Base-by-base conservation (phyloP, 2,329 filamentous ascomycete species). In the Fusarium protoensiforme region DNA sequence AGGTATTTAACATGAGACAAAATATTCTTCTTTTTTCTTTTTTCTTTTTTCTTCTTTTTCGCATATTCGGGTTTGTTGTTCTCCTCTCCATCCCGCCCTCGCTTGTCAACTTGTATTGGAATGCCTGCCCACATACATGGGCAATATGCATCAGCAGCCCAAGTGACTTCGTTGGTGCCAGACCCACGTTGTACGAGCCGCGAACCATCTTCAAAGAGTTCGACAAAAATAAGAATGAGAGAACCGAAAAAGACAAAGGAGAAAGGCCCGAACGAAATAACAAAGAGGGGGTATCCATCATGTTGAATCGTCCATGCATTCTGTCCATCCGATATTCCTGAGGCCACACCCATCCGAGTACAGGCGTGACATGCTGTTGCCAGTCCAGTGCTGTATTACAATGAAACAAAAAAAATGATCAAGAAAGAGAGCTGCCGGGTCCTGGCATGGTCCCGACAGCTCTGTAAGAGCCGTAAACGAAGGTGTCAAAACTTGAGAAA, bases 261-360 rank as follows among this genome's bases (percentile, higher is more conserved):
- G 43, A 67, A 69, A 71, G 67, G 64, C 48, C 61, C 63, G 77
- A 77, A 78, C 67, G 60, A 74, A 71, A 69, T 61, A 76, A 70
- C 67, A 59, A 80, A 76, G 69, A 78, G 76, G 78, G 83, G 83
- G 83, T 84, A 85, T 85, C 83, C 83, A 80, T 85, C 83, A 76
- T 83, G 77, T 81, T 80, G 78, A 82, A 80, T 84, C 83, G 78
- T 84, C 81, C 83, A 84, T 83, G 76, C 83, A 83, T 83, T 84
- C 82, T 83, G 79, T 78, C 81, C 81, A 75, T 82, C 77, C 79
- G 75, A 76, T 78, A 79, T 78, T 79, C 79, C 76, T 77, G 73
- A 75, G 68, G 66, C 64, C 70, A 65, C 65, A 62, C 73, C 65
- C 65, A 66, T 72, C 67, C 64, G 62, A 66, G 68, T 65, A 72